phyloP scores from a whole-genome alignment of 2,329 filamentous ascomycete species.

The Cercospora zeina region DNA sequence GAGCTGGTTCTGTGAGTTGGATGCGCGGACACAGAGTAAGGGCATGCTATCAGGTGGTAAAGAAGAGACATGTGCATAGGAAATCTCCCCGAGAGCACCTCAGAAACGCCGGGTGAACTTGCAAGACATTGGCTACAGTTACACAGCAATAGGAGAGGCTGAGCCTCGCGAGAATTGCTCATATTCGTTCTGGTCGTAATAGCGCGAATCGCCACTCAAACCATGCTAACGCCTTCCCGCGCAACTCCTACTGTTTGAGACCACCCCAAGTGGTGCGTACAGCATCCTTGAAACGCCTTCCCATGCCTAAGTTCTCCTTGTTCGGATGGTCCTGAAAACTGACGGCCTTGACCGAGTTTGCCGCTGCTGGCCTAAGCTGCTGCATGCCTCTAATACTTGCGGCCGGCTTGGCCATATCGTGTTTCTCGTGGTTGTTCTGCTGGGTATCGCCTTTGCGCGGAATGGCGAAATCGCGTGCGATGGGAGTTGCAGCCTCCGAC shows the following conservation, averaged over 20 bases:
- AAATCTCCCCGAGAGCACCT: no score
- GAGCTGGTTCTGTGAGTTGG: no score
- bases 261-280: slow-evolving; percentile 18
- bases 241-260: slow-evolving; percentile 9
- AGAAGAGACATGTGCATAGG: no score
- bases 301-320: slow-evolving; percentile 29
- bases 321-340: slow-evolving; percentile 23
- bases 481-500: slow-evolving; percentile 32
- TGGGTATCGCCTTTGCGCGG: slow-evolving; percentile 8
- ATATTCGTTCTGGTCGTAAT: slow-evolving; percentile 1
- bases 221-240: slow-evolving; percentile 2
- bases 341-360: slow-evolving; percentile 17
- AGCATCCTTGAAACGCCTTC: slow-evolving; percentile 30
- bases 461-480: slow-evolving; percentile 33
- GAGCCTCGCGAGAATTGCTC: background rate
- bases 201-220: slow-evolving; percentile 12
- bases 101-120: no score
- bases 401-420: slow-evolving; percentile 22
- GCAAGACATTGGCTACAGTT: no score
- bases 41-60: no score
- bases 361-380: slow-evolving; percentile 13
- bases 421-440: slow-evolving; percentile 22
- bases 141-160: background rate
- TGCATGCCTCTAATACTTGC: slow-evolving; percentile 11
- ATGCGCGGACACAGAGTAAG: no score